Evolutionary conservation across 495 filamentous ascomycete species (phyloP), one percentile per base, ranked within the genome.

Genomic region (Collariella sp.): DNA sequence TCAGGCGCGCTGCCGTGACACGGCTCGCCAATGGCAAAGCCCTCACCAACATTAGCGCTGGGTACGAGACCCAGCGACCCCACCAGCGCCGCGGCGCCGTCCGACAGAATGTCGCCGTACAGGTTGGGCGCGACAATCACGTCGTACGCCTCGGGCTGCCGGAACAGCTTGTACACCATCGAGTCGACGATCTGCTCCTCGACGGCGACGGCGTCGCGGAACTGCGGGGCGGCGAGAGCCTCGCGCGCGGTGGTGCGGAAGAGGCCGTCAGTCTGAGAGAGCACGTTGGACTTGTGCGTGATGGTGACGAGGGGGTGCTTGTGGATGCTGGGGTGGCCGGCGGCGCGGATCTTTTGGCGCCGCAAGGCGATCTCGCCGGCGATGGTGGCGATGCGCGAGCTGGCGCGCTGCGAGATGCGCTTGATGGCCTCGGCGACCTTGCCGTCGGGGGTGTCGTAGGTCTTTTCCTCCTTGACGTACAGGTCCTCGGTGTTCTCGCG

Each of bases 161-260:
- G 89, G 83, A 97, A 96, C 41, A 98, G 84, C 78, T 97, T 97
- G 81, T 98, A 98, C 38, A 97, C 89, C 93, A 98, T 98, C 36
- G 83, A 87, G 70, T 98, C 93, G 53, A 98, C 91, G 60, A 98
- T 98, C 78, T 98, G 93, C 78, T 98, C 93, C 68, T 98, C 94
- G 45, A 95, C 80, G 23, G 73, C 72, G 29, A 97, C 74, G 31
- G 65, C 70, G 2, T 20, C 45, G 7, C 62, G 63, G 72, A 84
- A 93, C 54, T 74, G 78, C 20, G 79, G 61, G 31, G 73, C 76
- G 22, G 82, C 77, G 16, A 96, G 87, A 11, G 87, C 85, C 29
- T 72, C 70, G 56, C 83, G 79, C 13, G 88, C 83, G 9, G 86
- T 87, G 65, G 84, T 78, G 49, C 93, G 83, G 84, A 98, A 98